Base-by-base conservation (phyloP, 2,329 filamentous ascomycete genomes). In the Aspergillus aculeatus region DNA sequence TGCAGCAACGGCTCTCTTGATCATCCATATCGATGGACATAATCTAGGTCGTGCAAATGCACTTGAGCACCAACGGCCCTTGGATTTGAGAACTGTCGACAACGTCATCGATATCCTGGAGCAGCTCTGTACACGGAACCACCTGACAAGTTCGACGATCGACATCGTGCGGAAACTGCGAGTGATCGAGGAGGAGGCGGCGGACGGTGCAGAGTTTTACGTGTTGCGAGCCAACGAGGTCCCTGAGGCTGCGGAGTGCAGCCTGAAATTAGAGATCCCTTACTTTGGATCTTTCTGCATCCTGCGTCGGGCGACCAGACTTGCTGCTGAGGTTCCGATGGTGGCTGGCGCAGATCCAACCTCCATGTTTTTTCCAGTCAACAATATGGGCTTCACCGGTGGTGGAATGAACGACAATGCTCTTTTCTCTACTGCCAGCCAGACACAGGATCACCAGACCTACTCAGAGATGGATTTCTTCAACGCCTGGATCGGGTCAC, bases 281-380 rank as follows among this genome's bases (percentile, higher is more conserved):
- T 54, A 54, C 9, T 54, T 54, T 29, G 52, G 52, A 12, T 23
- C 41, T 10, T 31, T 54, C 24, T 54, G 52, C 52, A 21, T 54
- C 9, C 10, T 47, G n/a, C 41, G 32, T 23, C 38, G 29, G 35
- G 23, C 35, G 23, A 21, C 32, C 23, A 16, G 31, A 41, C 11
- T 24, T 12, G 12, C n/a, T 35, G 32, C 4, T 35, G 14, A 35
- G 5, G 12, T 5, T 6, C 32, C 32, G 32, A 12, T 35, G 11
- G 16, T 35, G 32, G 14, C 32, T 12, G 11, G 16, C 4, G 11
- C 32, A 16, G 32, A 35, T 4, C 32, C 32, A 0, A 12, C 32
- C 16, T 5, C 32, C 5, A 6, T 6, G 12, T 35, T 35, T 4
- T 12, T 35, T 9, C 21, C 21, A 21, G 14, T 35, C 11, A 16